phyloP scores from a whole-genome alignment of 2,329 filamentous ascomycete genomes.

The Pestalotiopsis sp. region DNA sequence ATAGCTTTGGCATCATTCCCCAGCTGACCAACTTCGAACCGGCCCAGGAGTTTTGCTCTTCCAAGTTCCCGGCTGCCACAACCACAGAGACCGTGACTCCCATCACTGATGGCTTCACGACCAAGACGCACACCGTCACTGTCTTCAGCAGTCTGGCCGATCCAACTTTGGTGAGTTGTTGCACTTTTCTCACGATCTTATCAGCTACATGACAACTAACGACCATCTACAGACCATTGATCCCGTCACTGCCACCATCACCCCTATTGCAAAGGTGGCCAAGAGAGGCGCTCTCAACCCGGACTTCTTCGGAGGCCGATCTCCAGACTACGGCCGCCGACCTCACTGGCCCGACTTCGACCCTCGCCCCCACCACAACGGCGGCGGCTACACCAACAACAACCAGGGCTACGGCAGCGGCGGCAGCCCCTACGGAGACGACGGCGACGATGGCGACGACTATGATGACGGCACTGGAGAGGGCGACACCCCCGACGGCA shows the following conservation, averaged over 20 bases:
- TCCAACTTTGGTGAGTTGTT: not conserved
- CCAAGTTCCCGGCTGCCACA: not conserved
- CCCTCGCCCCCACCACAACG: not conserved
- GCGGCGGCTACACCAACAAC: not conserved
- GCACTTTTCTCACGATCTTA: not conserved
- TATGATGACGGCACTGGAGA: not conserved
- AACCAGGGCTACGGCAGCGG: not conserved
- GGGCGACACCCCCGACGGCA: not conserved
- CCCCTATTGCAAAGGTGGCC: not conserved
- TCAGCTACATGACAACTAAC: not conserved
- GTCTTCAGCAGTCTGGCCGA: not conserved
- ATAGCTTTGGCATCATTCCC: not conserved
- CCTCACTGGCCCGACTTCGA: not conserved
- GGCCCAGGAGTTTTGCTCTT: not conserved
- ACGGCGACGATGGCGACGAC: not conserved
- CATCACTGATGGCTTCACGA: not conserved
- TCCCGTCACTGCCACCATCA: not conserved
- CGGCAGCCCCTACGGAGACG: not conserved
- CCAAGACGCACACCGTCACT: not conserved
- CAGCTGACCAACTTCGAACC: not conserved
- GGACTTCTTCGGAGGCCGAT: not conserved
- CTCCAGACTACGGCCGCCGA: not conserved
- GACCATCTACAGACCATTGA: not conserved
- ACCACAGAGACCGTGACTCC: not conserved
- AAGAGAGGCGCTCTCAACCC: not conserved